phyloP scores from a whole-genome alignment of 441 rosid genomes.

The Euphorbia celastroides region DNA sequence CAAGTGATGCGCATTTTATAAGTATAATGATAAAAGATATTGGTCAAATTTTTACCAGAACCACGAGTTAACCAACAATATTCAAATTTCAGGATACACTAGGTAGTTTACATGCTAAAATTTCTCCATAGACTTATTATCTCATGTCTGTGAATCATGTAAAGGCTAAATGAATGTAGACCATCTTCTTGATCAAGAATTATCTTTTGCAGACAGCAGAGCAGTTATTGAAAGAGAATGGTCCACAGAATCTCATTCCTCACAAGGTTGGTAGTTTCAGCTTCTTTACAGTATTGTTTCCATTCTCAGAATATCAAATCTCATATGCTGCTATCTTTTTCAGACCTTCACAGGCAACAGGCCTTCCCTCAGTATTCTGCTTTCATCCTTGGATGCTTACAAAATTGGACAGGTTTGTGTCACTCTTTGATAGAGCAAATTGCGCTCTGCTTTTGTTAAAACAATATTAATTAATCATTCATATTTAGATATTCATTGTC shows the following conservation, averaged over 20 bases:
- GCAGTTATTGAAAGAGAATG: constrained; percentile 73
- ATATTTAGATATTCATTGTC: not conserved
- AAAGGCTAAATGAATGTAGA: not conserved
- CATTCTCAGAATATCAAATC: constrained; percentile 6
- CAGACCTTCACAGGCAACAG: constrained; percentile 88
- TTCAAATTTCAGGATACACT: not conserved
- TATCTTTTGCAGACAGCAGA: constrained; percentile 57
- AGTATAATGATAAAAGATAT: not conserved
- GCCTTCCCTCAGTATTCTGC: constrained; percentile 91
- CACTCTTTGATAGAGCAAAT: not conserved
- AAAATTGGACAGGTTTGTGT: constrained; percentile 75
- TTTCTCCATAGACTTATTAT: not conserved
- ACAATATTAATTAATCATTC: not conserved
- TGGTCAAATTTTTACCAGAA: not conserved
- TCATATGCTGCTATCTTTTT: constrained; percentile 17
- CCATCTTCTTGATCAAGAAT: constrained; percentile 13
- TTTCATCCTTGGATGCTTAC: constrained; percentile 69
- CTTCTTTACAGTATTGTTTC: constrained; percentile 12
- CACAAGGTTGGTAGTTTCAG: constrained; percentile 60
- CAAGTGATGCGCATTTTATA: too few species aligned
- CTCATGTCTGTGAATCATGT: not conserved
- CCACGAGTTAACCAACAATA: not conserved
- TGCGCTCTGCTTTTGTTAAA: not conserved
- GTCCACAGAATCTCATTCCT: constrained; percentile 65
- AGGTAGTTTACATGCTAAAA: not conserved